phyloP scores from a whole-genome alignment of 495 filamentous ascomycete genomes.

The Penicillium daleae region DNA sequence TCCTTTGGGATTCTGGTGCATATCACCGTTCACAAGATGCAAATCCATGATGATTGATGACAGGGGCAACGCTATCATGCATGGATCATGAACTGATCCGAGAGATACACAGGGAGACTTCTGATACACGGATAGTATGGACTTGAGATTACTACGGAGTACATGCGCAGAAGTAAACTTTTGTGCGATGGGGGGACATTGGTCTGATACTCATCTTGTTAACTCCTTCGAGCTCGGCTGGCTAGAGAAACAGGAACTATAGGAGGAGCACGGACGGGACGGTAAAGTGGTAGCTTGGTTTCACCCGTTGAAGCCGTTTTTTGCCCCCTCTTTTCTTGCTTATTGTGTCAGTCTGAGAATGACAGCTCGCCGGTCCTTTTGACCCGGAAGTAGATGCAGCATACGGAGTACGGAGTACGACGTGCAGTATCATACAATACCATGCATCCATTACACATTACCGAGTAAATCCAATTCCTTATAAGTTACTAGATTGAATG shows the following conservation, averaged over 20 bases:
- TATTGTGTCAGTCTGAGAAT: constrained; percentile 4
- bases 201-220: not conserved
- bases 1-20: constrained; percentile 5
- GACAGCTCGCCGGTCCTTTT: not conserved
- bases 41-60: too few relatives aligned
- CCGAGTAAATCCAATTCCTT: not conserved
- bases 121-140: not conserved
- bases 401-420: too few relatives aligned
- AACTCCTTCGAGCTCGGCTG: not conserved
- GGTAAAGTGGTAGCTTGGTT: not conserved
- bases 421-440: not conserved
- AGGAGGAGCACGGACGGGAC: not conserved
- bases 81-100: not conserved
- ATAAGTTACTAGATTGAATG: too few relatives aligned
- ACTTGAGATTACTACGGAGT: not conserved
- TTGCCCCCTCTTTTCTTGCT: not conserved
- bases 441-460: not conserved
- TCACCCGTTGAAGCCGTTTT: constrained; percentile 21
- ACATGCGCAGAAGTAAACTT: not conserved
- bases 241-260: not conserved
- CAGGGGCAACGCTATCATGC: not conserved
- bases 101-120: not conserved
- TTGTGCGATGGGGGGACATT: not conserved
- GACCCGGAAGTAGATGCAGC: not conserved
- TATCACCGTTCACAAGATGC: not conserved